These are phyloP conservation scores for Pichia ethanolica DNA, from an alignment of 805 yeast species.

Conservation along the genomic window DNA sequence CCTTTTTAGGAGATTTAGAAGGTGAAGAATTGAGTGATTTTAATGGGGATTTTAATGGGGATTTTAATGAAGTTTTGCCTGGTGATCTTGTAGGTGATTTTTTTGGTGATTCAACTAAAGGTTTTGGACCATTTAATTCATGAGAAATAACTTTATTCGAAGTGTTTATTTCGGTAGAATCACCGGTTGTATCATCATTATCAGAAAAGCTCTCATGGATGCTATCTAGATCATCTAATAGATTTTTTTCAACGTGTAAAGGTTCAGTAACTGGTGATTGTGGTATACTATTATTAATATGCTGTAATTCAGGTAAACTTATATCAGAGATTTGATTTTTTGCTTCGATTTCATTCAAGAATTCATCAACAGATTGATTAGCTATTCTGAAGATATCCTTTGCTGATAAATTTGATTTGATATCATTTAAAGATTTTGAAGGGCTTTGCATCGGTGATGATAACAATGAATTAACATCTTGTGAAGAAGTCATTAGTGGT, in stretches of 20 bases:
- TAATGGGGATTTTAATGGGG: neutral
- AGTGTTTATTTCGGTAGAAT: neutral
- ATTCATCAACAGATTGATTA: constrained; percentile 34
- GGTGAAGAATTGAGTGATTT: constrained; percentile 17
- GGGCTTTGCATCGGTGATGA: neutral
- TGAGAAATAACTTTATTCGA: too few species aligned
- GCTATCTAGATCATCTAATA: neutral
- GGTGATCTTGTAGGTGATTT: neutral
- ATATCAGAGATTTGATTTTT: constrained; percentile 8
- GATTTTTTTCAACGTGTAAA: constrained; percentile 3
- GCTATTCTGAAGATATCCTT: constrained; percentile 23
- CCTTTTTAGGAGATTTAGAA: constrained; percentile 27
- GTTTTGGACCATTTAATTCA: constrained; percentile 12
- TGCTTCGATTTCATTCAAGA: constrained; percentile 26
- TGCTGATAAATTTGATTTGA: constrained; percentile 3
- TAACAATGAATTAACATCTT: too few species aligned
- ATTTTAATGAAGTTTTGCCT: neutral
- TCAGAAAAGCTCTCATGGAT: neutral
- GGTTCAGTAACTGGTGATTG: constrained; percentile 8
- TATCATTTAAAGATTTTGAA: neutral
- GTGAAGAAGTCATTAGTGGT: neutral
- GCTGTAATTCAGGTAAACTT: constrained; percentile 8
- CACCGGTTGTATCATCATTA: neutral
- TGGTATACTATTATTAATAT: neutral
- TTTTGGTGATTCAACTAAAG: neutral